Percentiles rank a stretch among this genome's conserved stretches.
phyloP scores from a whole-genome alignment of 202 grass and related monocot genomes.

The Saccharum hybrid region DNA sequence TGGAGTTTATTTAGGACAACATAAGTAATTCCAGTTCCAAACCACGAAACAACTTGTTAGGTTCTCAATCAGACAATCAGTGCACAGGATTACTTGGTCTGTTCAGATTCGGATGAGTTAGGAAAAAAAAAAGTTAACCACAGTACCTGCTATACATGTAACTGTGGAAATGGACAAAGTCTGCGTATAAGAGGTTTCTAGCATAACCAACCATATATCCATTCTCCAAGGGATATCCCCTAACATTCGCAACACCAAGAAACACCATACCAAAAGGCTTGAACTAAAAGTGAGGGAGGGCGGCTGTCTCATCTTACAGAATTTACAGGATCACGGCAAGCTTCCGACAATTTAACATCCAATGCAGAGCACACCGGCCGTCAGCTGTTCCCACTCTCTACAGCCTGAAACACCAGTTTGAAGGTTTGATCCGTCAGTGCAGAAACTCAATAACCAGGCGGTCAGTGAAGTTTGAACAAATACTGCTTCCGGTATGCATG shows the following conservation, averaged over 20 bases:
- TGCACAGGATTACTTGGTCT: not conserved
- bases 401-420: slow-evolving; percentile 56
- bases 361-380: not conserved
- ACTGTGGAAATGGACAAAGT: not conserved
- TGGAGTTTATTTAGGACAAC: not conserved
- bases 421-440: slow-evolving; percentile 37
- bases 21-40: not conserved
- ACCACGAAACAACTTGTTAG: not conserved
- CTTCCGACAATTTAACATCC: slow-evolving; percentile 26
- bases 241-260: not conserved
- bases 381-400: slow-evolving; percentile 47
- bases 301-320: slow-evolving; percentile 38
- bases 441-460: not conserved
- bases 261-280: not conserved
- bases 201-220: not conserved
- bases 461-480: not conserved
- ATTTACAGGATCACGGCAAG: slow-evolving; percentile 38
- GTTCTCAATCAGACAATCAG: not conserved
- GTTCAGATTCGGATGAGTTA: not conserved
- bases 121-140: not conserved
- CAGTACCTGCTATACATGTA: not conserved
- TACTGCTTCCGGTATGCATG: not conserved
- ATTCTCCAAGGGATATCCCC: not conserved
- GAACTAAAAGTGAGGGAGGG: not conserved
- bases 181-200: slow-evolving; percentile 8